Evolutionary conservation across 1,284 basidiomycete genomes (phyloP).

Genomic region (Irpex sp.): DNA sequence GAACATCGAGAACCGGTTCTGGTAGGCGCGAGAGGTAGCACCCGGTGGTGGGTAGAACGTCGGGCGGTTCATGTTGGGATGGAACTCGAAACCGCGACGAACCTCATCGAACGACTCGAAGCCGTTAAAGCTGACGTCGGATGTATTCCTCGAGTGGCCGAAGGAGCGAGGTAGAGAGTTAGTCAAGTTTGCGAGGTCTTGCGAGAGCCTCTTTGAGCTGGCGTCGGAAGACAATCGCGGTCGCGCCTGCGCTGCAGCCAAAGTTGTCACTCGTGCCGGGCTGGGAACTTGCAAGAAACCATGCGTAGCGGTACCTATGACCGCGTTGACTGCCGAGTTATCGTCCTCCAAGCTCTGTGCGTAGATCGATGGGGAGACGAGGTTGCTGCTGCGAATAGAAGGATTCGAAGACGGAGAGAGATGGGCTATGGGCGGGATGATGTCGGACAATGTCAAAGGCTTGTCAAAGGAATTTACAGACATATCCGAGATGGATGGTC

Average conservation of each 20-base stretch:
- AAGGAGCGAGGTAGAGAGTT: constrained; percentile 14
- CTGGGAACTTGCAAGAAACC: constrained; percentile 10
- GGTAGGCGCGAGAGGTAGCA: constrained; percentile 28
- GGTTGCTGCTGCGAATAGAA: constrained; percentile 46
- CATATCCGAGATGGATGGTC: constrained; percentile 29
- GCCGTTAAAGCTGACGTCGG: constrained; percentile 61
- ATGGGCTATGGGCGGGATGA: constrained; percentile 62
- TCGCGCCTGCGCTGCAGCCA: constrained; percentile 18
- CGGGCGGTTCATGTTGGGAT: constrained; percentile 49
- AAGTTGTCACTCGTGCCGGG: constrained; percentile 10
- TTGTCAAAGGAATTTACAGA: constrained; percentile 22
- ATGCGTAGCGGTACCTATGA: constrained; percentile 55
- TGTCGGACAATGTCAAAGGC: constrained; percentile 63
- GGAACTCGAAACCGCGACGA: constrained; percentile 70
- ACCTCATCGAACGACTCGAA: constrained; percentile 74
- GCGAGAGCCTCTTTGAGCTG: constrained; percentile 32
- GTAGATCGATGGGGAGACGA: constrained; percentile 56
- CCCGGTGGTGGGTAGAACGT: constrained; percentile 59
- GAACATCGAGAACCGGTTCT: constrained; percentile 55
- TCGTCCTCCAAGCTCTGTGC: constrained; percentile 44
- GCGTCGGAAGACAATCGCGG: constrained; percentile 42
- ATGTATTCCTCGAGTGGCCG: constrained; percentile 45
- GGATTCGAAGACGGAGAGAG: constrained; percentile 35
- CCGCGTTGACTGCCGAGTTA: constrained; percentile 50
- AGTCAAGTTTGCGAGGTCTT: constrained; percentile 20